Evolutionary conservation across 2,329 filamentous ascomycete genomes (phyloP).

Genomic region (Neonectria punicea): DNA sequence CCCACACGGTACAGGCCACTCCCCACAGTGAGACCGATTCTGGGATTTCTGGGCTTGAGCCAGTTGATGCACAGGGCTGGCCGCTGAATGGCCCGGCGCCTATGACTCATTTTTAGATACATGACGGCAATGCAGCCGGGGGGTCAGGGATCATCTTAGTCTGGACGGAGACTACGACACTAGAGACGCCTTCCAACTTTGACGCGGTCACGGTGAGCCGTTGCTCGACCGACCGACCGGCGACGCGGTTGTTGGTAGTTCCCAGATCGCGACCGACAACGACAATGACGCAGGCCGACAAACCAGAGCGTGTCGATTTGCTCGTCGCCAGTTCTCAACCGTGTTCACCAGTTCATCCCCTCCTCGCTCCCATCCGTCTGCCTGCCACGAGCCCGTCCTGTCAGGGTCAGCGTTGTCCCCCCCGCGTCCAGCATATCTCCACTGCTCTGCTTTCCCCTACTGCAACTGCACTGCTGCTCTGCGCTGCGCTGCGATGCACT

Average conservation of each 20-base stretch:
- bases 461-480: slow-evolving; percentile 14
- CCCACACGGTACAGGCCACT: slow-evolving; percentile 20
- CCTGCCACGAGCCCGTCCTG: slow-evolving; percentile 2
- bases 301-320: slow-evolving; percentile 13
- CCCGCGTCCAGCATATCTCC: not conserved
- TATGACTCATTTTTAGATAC: slow-evolving; percentile 49
- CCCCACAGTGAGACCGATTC: slow-evolving; percentile 21
- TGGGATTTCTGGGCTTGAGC: slow-evolving; percentile 41
- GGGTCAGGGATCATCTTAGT: slow-evolving; percentile 11
- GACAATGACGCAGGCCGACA: not conserved
- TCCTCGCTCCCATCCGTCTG: not conserved
- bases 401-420: slow-evolving; percentile 33
- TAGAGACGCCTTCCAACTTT: not conserved
- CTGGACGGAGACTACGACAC: not conserved
- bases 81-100: slow-evolving; percentile 47
- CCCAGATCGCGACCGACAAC: slow-evolving; percentile 9
- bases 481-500: slow-evolving; percentile 14
- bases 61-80: slow-evolving; percentile 45
- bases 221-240: slow-evolving; percentile 23
- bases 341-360: slow-evolving; percentile 9
- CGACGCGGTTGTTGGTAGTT: slow-evolving; percentile 22
- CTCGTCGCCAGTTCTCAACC: not conserved
- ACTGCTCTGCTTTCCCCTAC: slow-evolving; percentile 11
- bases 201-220: slow-evolving; percentile 12
- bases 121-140: slow-evolving; percentile 21